Base-by-base conservation (phyloP, 352 stramenopile species). In the Phytophthora ohioensis region DNA sequence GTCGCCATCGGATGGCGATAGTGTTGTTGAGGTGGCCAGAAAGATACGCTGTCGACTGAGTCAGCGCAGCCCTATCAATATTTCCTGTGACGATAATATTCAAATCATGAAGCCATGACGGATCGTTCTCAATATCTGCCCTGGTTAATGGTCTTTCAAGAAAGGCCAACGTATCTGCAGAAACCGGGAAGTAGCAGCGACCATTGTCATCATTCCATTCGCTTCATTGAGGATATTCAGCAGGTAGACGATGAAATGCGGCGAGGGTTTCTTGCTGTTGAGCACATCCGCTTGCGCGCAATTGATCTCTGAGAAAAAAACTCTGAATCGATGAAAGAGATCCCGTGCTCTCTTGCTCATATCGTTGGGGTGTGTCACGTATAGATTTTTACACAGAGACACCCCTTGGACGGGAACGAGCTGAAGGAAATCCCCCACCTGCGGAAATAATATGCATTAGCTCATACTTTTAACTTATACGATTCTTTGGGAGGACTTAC, bases 351-450 rank as follows among this genome's bases (percentile, higher is more conserved):
- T 42, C 5, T 15, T n/a, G 4, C 49, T 9, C 5, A 13, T 31
- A 21, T 56, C 49, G 43, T 56, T 38, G 34, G 1, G 12, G 3
- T 17, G 30, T 21, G 36, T 41, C 36, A 21, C 31, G 48, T 56
- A 43, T 32, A 56, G 31, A 10, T 56, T 56, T 3, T 9, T 56
- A 32, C 49, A 56, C 7, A 45, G 49, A 7, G 49, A 27, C 3
- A 34, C 17, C 30, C 32, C 49, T 31, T 43, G 8, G 32, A 56
- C 35, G 7, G 35, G 13, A 43, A 13, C 12, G 6, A 56, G 10
- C 13, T 45, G 49, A 42, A 56, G 13, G 34, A 56, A 45, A 15
- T 56, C 32, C 13, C 49, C 49, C 30, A 56, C 34, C 49, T 56
- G 21, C 34, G 32, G 5, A 43, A 43, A 56, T 30, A 9, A 31